Conservation (phyloP, 768 basidiomycete species). For the Lentinula aciculospora region DNA sequence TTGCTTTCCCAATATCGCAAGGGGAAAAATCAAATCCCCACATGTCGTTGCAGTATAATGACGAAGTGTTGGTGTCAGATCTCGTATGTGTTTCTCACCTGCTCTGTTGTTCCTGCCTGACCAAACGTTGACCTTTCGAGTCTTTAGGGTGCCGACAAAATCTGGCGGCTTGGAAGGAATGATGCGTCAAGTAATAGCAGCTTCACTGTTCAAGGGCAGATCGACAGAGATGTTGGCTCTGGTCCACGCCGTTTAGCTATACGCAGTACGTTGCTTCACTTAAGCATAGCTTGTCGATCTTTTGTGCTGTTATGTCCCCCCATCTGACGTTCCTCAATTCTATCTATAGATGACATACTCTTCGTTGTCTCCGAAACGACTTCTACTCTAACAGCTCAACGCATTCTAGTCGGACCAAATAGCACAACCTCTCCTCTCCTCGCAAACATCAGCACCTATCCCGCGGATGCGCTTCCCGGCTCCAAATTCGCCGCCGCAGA, state of each 20-base stretch:
- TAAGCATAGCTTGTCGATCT: constrained; percentile 14
- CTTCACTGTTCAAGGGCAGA: constrained; percentile 54
- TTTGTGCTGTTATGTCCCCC: no score
- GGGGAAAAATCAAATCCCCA: constrained; percentile 58
- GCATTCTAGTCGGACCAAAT: constrained; percentile 42
- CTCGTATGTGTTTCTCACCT: constrained; percentile 36
- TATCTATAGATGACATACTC: constrained; percentile 30
- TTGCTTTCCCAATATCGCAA: constrained; percentile 46
- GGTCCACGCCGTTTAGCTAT: constrained; percentile 53
- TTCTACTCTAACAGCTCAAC: constrained; percentile 47
- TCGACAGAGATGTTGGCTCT: constrained; percentile 55
- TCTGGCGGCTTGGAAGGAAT: constrained; percentile 56
- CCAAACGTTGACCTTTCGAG: neutral
- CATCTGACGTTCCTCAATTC: neutral
- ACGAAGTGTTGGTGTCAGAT: constrained; percentile 61
- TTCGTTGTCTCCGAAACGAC: constrained; percentile 49
- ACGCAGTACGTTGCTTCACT: constrained; percentile 19
- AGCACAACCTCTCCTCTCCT: constrained; percentile 38
- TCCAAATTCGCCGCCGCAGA: constrained; percentile 46
- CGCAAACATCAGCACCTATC: constrained; percentile 39
- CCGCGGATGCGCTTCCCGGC: constrained; percentile 32
- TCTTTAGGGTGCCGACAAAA: constrained; percentile 56
- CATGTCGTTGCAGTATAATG: constrained; percentile 50
- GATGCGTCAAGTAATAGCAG: constrained; percentile 34
- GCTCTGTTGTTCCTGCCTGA: neutral